These are phyloP conservation scores for Incumbomyces lentus DNA, from an alignment of 2,329 filamentous ascomycete species.

Conservation along the genomic window DNA sequence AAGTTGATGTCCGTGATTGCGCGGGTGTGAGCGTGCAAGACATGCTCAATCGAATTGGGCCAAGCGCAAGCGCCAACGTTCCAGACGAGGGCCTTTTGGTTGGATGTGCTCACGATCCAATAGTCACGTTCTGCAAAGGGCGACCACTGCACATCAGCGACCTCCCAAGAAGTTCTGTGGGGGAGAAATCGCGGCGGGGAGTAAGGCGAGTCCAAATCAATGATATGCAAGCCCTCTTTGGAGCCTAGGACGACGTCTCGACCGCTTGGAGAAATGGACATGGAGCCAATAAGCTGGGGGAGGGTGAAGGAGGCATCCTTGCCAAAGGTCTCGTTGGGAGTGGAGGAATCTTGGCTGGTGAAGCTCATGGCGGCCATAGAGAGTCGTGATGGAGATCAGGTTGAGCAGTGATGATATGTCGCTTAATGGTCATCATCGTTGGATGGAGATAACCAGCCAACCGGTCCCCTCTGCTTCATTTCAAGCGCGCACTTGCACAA, in stretches of 20 bases:
- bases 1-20: slow-evolving; percentile 97
- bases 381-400: slow-evolving; percentile 22
- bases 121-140: slow-evolving; percentile 81
- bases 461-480: no score
- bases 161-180: slow-evolving; percentile 84
- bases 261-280: slow-evolving; percentile 84
- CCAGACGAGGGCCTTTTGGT: slow-evolving; percentile 90
- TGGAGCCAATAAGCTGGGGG: slow-evolving; percentile 69
- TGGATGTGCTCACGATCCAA: slow-evolving; percentile 89
- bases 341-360: slow-evolving; percentile 45
- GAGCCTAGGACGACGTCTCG: slow-evolving; percentile 84
- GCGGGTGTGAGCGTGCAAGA: slow-evolving; percentile 71
- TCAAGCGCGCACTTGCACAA: no score
- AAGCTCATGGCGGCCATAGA: slow-evolving; percentile 26
- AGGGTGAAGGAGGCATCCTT: slow-evolving; percentile 76
- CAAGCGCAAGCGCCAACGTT: slow-evolving; percentile 64
- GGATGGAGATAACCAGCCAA: background rate
- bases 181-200: slow-evolving; percentile 75
- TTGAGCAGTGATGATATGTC: background rate
- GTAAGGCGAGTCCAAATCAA: slow-evolving; percentile 83
- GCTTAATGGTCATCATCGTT: slow-evolving; percentile 9
- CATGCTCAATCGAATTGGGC: slow-evolving; percentile 78
- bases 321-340: slow-evolving; percentile 80
- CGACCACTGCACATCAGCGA: slow-evolving; percentile 94
- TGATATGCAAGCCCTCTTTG: slow-evolving; percentile 78